These are phyloP conservation scores for Diutina pseudorugosa DNA, from an alignment of 1,139 yeast species.

Conservation along the genomic window DNA sequence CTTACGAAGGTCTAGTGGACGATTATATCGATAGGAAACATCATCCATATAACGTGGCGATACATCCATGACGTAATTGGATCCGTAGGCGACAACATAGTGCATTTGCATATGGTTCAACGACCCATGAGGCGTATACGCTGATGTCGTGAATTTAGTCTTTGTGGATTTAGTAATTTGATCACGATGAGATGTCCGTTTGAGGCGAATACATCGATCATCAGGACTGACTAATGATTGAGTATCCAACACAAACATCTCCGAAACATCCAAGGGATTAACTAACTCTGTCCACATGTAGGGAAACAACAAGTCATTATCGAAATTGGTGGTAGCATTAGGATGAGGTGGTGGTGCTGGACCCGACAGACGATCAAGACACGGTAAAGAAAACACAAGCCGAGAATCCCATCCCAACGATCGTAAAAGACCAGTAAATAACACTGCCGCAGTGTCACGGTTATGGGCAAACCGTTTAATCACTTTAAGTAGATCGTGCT, in stretches of 20 bases:
- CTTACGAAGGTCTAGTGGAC: conserved; percentile 19
- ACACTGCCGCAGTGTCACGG: conserved; percentile 26
- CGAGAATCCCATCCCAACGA: conserved; percentile 23
- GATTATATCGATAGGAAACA: conserved; percentile 22
- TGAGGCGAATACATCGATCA: conserved; percentile 15
- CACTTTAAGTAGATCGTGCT: conserved; percentile 10
- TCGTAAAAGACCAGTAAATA: conserved; percentile 21
- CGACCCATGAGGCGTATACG: conserved; percentile 15
- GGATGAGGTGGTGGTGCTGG: conserved; percentile 8
- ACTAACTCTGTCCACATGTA: conserved; percentile 30
- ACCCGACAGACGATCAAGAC: conserved; percentile 8
- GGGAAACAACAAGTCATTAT: conserved; percentile 25
- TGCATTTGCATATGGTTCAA: conserved; percentile 23
- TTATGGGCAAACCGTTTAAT: conserved; percentile 20
- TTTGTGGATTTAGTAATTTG: conserved; percentile 1
- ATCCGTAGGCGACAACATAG: conserved; percentile 18
- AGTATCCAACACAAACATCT: conserved; percentile 20
- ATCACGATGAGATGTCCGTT: conserved; percentile 8
- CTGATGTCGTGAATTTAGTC: conserved; percentile 11
- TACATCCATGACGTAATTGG: conserved; percentile 16
- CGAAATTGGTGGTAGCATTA: conserved; percentile 14
- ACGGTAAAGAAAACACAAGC: conserved; percentile 23
- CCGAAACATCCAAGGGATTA: conserved; percentile 19
- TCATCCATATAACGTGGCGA: conserved; percentile 24
- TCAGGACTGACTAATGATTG: conserved; percentile 22